phyloP scores from a whole-genome alignment of 2,329 filamentous ascomycete species.

The Penicillium sumatraense region DNA sequence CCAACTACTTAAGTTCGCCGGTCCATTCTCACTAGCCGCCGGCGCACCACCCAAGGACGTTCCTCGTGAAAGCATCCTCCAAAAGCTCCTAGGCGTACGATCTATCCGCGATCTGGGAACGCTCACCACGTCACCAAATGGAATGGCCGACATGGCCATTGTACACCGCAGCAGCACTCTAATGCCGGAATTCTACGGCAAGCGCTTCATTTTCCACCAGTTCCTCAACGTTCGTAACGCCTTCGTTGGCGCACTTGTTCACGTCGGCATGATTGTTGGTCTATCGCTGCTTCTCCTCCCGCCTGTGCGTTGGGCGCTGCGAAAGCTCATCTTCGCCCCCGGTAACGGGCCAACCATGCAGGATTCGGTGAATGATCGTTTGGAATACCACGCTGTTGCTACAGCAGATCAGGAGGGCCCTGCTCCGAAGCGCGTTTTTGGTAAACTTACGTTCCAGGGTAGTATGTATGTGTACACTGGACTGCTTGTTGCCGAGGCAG shows the following conservation, averaged over 20 bases:
- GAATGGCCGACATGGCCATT: conserved; percentile 58
- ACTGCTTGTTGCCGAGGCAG: conserved; percentile 49
- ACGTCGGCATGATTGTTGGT: conserved; percentile 53
- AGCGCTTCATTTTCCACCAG: conserved; percentile 61
- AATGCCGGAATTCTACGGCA: conserved; percentile 61
- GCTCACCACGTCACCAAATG: conserved; percentile 59
- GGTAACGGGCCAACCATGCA: conserved; percentile 56
- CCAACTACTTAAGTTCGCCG: conserved; percentile 53
- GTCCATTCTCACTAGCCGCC: conserved; percentile 58
- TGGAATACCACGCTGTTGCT: conserved; percentile 52
- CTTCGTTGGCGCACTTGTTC: conserved; percentile 54
- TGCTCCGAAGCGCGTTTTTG: conserved; percentile 45
- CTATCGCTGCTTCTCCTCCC: conserved; percentile 55
- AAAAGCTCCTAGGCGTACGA: conserved; percentile 55
- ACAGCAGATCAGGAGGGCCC: conserved; percentile 44
- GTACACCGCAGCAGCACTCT: conserved; percentile 65
- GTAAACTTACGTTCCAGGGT: conserved; percentile 47
- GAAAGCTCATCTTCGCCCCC: conserved; percentile 54
- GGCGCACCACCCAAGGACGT: conserved; percentile 41
- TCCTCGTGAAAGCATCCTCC: conserved; percentile 34
- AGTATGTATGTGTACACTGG: conserved; percentile 51
- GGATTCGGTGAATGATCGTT: conserved; percentile 40
- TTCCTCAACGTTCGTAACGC: conserved; percentile 58
- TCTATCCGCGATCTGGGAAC: conserved; percentile 61
- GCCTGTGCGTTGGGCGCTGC: conserved; percentile 57